phyloP scores from a whole-genome alignment of 1,284 basidiomycete species.

The Moesziomyces sp. region DNA sequence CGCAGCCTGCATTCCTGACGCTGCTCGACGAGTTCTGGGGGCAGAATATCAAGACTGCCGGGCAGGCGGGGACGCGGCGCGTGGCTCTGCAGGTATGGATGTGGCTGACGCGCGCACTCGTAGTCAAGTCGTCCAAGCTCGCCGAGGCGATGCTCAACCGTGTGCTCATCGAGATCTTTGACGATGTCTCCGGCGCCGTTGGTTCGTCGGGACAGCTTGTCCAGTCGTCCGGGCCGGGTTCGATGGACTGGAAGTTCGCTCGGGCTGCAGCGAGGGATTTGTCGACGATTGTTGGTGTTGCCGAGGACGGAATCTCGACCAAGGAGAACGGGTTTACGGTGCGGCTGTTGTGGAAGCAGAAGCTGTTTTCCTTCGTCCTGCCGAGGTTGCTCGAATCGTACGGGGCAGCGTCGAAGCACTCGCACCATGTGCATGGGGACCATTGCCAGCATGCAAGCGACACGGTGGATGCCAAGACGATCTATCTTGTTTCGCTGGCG shows the following conservation, averaged over 20 bases:
- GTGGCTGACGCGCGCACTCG: conserved; percentile 53
- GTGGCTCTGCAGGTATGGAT: conserved; percentile 53
- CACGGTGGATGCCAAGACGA: conserved; percentile 71
- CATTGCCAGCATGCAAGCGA: neutral
- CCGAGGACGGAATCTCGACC: conserved; percentile 47
- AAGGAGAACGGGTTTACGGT: conserved; percentile 58
- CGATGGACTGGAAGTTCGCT: conserved; percentile 36
- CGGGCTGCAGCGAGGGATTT: conserved; percentile 25
- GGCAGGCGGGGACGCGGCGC: neutral
- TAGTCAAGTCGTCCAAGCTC: conserved; percentile 44
- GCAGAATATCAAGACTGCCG: conserved; percentile 7
- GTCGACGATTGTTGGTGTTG: conserved; percentile 31
- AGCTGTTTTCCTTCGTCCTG: conserved; percentile 79
- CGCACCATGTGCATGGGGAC: conserved; percentile 18
- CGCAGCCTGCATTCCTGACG: conserved; percentile 22
- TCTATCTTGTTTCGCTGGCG: conserved; percentile 85
- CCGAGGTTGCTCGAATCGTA: conserved; percentile 75
- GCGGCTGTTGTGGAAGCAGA: conserved; percentile 76
- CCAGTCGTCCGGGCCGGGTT: neutral
- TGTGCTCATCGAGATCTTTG: conserved; percentile 47
- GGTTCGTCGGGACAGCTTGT: conserved; percentile 1
- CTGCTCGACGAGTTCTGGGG: conserved; percentile 51
- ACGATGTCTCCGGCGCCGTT: conserved; percentile 14
- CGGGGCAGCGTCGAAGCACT: conserved; percentile 8
- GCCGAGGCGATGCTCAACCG: conserved; percentile 53